phyloP scores from a whole-genome alignment of 768 basidiomycete genomes.

The Tylopilus sp. region DNA sequence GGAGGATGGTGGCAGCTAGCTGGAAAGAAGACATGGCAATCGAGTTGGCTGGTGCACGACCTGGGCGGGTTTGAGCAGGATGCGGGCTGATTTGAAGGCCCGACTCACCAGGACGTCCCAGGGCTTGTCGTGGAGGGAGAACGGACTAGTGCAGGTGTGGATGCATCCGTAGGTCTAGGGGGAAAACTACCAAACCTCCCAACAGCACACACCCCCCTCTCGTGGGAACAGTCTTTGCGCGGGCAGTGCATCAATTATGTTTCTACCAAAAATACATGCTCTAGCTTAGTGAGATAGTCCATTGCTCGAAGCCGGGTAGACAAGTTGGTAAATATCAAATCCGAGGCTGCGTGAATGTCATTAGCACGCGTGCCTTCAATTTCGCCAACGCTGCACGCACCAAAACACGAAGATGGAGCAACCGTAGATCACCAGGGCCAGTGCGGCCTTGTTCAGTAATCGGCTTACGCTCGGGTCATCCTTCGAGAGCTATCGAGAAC shows the following conservation, averaged over 20 bases:
- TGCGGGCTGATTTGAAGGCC: slow-evolving; percentile 7
- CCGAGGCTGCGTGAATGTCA: slow-evolving; percentile 49
- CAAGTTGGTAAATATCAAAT: slow-evolving; percentile 73
- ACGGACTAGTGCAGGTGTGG: slow-evolving; percentile 20
- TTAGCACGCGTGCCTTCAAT: background rate
- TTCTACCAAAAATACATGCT: slow-evolving; percentile 2
- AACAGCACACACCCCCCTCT: slow-evolving; percentile 1
- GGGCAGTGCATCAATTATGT: slow-evolving; percentile 6
- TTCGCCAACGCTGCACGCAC: slow-evolving; percentile 44
- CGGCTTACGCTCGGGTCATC: slow-evolving; percentile 53
- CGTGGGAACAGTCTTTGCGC: slow-evolving; percentile 23
- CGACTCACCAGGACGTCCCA: background rate
- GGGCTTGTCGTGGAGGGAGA: slow-evolving; percentile 8
- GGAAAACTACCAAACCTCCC: slow-evolving; percentile 10
- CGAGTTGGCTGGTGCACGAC: slow-evolving; percentile 7
- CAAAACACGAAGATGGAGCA: slow-evolving; percentile 81
- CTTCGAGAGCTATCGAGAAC: slow-evolving; percentile 55
- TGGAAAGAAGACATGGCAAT: slow-evolving; percentile 13
- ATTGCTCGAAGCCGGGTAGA: slow-evolving; percentile 30
- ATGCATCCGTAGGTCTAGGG: slow-evolving; percentile 35
- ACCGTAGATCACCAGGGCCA: slow-evolving; percentile 75
- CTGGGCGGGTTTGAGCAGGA: background rate
- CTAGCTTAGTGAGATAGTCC: slow-evolving; percentile 4
- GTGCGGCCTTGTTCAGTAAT: slow-evolving; percentile 54
- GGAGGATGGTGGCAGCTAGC: slow-evolving; percentile 3